Evolutionary conservation across 805 yeast species (phyloP).

Genomic region (Zygotorulaspora sp.): DNA sequence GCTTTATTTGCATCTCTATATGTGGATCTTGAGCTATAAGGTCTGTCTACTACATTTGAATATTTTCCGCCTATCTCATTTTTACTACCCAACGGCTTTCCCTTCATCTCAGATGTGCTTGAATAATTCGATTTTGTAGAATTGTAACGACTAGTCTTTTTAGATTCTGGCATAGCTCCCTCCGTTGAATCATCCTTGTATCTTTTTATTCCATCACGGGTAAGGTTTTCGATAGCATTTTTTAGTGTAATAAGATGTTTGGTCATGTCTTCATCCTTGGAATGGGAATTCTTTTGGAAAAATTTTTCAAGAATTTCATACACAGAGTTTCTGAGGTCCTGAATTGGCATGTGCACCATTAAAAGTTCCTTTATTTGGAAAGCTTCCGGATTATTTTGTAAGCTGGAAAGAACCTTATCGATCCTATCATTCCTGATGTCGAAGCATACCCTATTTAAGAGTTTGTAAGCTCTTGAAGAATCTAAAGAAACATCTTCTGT

Average conservation of each 20-base stretch:
- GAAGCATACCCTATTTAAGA: constrained; percentile 21
- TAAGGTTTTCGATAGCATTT: constrained; percentile 6
- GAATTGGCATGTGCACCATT: constrained; percentile 9
- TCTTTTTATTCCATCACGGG: constrained; percentile 5
- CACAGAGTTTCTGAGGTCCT: constrained; percentile 12
- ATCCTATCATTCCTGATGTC: constrained; percentile 17
- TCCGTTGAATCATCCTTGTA: constrained; percentile 8
- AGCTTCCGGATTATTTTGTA: constrained; percentile 15
- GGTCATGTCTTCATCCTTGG: constrained; percentile 16
- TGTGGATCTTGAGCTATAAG: background rate
- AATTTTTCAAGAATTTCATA: constrained; percentile 12
- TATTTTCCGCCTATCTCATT: background rate
- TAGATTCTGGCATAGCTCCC: constrained; percentile 4
- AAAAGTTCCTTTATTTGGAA: constrained; percentile 10
- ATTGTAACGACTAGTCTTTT: constrained; percentile 20
- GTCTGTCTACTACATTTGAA: background rate
- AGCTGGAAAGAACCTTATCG: constrained; percentile 11
- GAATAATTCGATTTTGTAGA: background rate
- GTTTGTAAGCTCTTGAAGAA: constrained; percentile 17
- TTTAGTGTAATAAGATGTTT: constrained; percentile 11
- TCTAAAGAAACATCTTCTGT: constrained; percentile 12
- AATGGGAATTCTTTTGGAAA: constrained; percentile 15
- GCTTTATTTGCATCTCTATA: background rate
- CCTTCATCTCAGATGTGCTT: background rate
- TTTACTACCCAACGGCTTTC: background rate